Evolutionary conservation across 768 basidiomycete species (phyloP).

Genomic region (Pholiota molesta): DNA sequence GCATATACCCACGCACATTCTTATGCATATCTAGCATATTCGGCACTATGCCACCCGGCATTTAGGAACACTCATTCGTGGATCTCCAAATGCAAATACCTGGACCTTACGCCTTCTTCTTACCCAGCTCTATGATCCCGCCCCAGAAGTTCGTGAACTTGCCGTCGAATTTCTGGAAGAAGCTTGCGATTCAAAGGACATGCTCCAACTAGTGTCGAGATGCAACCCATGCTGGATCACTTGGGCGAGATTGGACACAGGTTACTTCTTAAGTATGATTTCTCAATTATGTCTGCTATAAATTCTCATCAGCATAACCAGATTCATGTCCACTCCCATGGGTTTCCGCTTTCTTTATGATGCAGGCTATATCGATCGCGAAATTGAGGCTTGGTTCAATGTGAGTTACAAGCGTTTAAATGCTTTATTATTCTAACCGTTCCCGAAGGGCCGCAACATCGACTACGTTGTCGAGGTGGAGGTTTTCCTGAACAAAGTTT

Average conservation of each 20-base stretch:
- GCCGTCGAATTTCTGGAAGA: conserved; percentile 90
- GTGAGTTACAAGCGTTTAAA: conserved; percentile 45
- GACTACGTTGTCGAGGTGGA: conserved; percentile 95
- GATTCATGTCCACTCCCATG: conserved; percentile 92
- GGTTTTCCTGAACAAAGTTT: conserved; percentile 83
- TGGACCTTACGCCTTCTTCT: conserved; percentile 93
- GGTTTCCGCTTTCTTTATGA: conserved; percentile 93
- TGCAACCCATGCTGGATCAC: conserved; percentile 95
- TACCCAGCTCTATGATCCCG: conserved; percentile 95
- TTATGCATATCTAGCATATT: conserved; percentile 61
- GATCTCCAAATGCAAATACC: conserved; percentile 62
- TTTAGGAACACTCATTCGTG: conserved; percentile 79
- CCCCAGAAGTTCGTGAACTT: conserved; percentile 85
- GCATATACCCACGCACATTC: not conserved
- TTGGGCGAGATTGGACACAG: conserved; percentile 92
- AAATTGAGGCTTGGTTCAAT: conserved; percentile 96
- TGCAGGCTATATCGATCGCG: conserved; percentile 89
- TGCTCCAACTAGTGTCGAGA: conserved; percentile 86
- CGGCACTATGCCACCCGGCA: conserved; percentile 88
- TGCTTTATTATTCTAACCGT: not conserved
- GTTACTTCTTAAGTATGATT: conserved; percentile 77
- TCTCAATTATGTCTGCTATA: not conserved
- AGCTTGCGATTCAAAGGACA: conserved; percentile 82
- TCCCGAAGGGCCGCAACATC: conserved; percentile 84
- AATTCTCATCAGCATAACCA: conserved; percentile 31